phyloP scores from a whole-genome alignment of 2,329 filamentous ascomycete species.

The Boeremia lycopersici region DNA sequence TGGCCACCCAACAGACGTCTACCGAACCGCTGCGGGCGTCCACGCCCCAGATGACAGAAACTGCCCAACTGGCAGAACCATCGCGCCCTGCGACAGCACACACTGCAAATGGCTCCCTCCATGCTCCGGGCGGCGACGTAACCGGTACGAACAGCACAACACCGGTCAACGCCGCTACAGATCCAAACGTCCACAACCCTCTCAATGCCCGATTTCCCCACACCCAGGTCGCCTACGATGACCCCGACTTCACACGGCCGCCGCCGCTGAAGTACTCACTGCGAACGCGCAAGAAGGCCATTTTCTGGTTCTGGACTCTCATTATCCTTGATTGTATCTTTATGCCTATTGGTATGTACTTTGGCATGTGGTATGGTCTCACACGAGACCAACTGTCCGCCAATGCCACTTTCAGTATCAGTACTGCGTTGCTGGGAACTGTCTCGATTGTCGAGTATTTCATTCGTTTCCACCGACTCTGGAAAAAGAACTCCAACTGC shows the following conservation, averaged over 20 bases:
- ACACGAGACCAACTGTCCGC: constrained; percentile 52
- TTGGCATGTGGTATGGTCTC: constrained; percentile 64
- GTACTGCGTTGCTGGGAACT: constrained; percentile 59
- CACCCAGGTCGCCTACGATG: constrained; percentile 49
- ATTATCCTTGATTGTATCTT: constrained; percentile 64
- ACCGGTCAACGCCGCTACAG: constrained; percentile 25
- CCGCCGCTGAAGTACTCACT: constrained; percentile 64
- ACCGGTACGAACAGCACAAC: constrained; percentile 21
- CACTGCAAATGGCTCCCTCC: constrained; percentile 20
- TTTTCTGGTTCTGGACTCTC: constrained; percentile 64
- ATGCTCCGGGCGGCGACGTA: constrained; percentile 28
- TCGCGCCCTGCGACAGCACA: constrained; percentile 14
- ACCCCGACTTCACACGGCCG: constrained; percentile 50
- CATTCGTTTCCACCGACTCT: constrained; percentile 56
- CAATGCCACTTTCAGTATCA: constrained; percentile 61
- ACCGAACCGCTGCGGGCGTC: constrained; percentile 38
- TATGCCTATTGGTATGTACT: constrained; percentile 66
- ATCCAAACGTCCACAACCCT: constrained; percentile 23
- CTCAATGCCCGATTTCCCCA: constrained; percentile 46
- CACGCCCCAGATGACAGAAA: constrained; percentile 13
- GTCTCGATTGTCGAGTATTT: constrained; percentile 62
- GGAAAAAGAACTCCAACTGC: constrained; percentile 59
- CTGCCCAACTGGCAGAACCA: constrained; percentile 8
- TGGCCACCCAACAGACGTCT: constrained; percentile 37
- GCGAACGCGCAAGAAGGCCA: constrained; percentile 59